phyloP scores from a whole-genome alignment of 2,329 filamentous ascomycete genomes.

The Trichophyton benhamiae region DNA sequence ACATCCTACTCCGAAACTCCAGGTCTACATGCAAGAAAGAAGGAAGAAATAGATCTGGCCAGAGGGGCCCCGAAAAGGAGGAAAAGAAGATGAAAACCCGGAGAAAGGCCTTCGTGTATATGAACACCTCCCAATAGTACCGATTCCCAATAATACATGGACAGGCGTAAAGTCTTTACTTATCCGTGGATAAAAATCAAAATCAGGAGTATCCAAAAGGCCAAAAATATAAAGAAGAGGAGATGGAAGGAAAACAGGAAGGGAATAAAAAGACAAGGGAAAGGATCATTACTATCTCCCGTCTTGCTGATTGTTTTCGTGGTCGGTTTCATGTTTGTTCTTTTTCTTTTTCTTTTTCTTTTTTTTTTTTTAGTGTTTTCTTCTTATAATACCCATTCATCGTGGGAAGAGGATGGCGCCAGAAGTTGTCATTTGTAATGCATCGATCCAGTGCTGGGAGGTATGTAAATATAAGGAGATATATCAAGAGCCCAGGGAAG shows the following conservation, averaged over 20 bases:
- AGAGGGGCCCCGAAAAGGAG: not conserved
- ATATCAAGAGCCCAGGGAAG: not conserved
- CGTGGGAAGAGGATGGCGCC: not conserved
- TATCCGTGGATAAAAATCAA: not conserved
- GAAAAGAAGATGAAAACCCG: not conserved
- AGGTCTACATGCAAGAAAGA: constrained; percentile 4
- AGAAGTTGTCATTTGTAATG: not conserved
- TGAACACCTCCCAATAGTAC: constrained; percentile 3
- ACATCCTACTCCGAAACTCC: constrained; percentile 2
- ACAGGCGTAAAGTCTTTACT: not conserved
- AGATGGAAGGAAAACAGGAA: constrained; percentile 3
- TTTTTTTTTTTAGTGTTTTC: not conserved
- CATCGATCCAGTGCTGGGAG: not conserved
- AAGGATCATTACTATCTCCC: not conserved
- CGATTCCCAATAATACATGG: not conserved
- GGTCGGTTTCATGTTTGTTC: constrained; percentile 7
- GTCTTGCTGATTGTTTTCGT: constrained; percentile 5
- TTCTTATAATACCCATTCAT: not conserved
- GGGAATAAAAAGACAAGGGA: not conserved
- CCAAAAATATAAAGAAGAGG: not conserved
- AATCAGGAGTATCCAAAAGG: not conserved
- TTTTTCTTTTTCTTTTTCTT: not conserved
- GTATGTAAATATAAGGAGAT: not conserved
- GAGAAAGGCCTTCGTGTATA: not conserved
- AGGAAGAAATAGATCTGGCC: not conserved